Evolutionary conservation across 495 filamentous ascomycete species (phyloP).

Genomic region (Aspergillus nanangensis): DNA sequence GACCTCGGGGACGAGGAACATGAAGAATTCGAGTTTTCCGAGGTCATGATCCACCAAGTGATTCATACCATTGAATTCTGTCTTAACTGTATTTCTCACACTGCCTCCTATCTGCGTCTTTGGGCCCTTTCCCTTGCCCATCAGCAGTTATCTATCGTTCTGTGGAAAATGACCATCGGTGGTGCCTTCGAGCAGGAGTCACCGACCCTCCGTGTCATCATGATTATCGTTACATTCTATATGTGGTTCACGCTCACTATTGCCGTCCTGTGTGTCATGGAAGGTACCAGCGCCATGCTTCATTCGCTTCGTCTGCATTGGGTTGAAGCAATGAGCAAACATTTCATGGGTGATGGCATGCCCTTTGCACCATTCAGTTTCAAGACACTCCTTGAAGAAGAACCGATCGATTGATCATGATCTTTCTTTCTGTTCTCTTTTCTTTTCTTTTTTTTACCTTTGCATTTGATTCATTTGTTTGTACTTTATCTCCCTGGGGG

Average conservation of each 20-base stretch:
- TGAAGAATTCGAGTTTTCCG: slow-evolving; percentile 93
- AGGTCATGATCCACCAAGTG: slow-evolving; percentile 97
- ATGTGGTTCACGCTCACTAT: slow-evolving; percentile 85
- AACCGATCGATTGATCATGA: slow-evolving; percentile 50
- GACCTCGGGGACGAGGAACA: slow-evolving; percentile 71
- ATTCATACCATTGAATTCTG: slow-evolving; percentile 99
- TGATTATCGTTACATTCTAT: slow-evolving; percentile 74
- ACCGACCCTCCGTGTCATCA: slow-evolving; percentile 68
- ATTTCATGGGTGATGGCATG: slow-evolving; percentile 93
- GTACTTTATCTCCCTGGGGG: slow-evolving; percentile 8
- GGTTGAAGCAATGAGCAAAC: slow-evolving; percentile 99
- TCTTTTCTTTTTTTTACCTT: slow-evolving; percentile 8
- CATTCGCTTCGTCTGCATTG: slow-evolving; percentile 94
- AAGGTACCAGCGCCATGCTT: slow-evolving; percentile 85
- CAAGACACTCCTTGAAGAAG: slow-evolving; percentile 80
- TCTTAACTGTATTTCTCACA: slow-evolving; percentile 98
- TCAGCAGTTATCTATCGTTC: slow-evolving; percentile 92
- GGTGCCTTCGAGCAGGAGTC: slow-evolving; percentile 59
- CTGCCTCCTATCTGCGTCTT: slow-evolving; percentile 95
- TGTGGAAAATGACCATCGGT: slow-evolving; percentile 93
- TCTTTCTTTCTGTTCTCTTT: slow-evolving; percentile 10
- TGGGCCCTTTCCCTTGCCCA: slow-evolving; percentile 97
- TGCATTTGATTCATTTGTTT: slow-evolving; percentile 7
- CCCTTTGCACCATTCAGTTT: slow-evolving; percentile 93
- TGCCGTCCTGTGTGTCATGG: slow-evolving; percentile 73